Conservation (phyloP, 805 yeast genomes). For the Zygosaccharomyces siamensis region DNA sequence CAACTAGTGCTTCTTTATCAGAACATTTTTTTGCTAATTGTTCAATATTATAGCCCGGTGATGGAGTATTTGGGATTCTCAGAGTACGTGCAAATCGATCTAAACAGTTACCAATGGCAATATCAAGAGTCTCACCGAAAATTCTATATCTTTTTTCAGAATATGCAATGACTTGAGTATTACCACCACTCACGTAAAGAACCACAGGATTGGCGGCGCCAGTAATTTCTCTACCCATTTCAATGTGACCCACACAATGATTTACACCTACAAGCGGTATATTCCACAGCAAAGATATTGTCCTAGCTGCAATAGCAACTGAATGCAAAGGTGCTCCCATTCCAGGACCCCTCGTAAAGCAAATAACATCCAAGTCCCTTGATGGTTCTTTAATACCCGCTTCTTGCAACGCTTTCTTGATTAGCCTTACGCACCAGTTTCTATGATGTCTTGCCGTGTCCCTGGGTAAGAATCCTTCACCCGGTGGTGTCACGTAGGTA, state of each 20-base stretch:
- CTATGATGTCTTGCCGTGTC: slow-evolving; percentile 97
- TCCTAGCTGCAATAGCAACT: slow-evolving; percentile 88
- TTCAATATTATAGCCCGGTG: slow-evolving; percentile 97
- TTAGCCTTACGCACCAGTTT: slow-evolving; percentile 83
- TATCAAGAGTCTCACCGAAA: slow-evolving; percentile 98
- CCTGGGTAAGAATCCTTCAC: slow-evolving; percentile 94
- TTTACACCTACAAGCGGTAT: slow-evolving; percentile 91
- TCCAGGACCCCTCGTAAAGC: slow-evolving; percentile 98
- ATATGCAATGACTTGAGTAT: slow-evolving; percentile 96
- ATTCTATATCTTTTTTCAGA: slow-evolving; percentile 89
- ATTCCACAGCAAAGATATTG: slow-evolving; percentile 72
- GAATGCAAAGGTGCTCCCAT: slow-evolving; percentile 98
- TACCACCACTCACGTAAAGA: slow-evolving; percentile 95
- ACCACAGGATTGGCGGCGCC: slow-evolving; percentile 98
- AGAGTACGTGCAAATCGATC: slow-evolving; percentile 93
- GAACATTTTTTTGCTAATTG: slow-evolving; percentile 73
- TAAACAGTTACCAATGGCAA: slow-evolving; percentile 94
- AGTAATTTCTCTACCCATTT: slow-evolving; percentile 98
- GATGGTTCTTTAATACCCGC: slow-evolving; percentile 43
- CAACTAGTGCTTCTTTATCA: slow-evolving; percentile 48
- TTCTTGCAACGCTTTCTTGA: slow-evolving; percentile 59
- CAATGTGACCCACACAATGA: slow-evolving; percentile 97
- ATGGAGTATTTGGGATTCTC: slow-evolving; percentile 85
- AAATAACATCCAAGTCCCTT: slow-evolving; percentile 67
- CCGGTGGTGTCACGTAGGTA: slow-evolving; percentile 94